phyloP scores from a whole-genome alignment of 805 yeast genomes.

The Cephaloascus fragrans region DNA sequence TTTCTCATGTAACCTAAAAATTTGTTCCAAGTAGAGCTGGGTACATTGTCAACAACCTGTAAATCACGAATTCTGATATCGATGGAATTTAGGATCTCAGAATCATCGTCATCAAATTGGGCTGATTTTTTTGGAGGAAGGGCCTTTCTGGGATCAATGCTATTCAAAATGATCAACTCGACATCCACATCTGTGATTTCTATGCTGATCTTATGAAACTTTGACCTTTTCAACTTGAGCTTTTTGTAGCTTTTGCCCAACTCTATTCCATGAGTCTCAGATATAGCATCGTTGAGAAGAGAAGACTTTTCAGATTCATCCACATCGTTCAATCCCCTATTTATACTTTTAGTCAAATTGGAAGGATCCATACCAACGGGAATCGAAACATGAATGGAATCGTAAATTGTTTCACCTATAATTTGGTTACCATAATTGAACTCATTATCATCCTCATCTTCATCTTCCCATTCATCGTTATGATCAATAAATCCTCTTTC shows the following conservation, averaged over 20 bases:
- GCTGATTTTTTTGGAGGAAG: constrained; percentile 12
- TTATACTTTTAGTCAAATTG: constrained; percentile 41
- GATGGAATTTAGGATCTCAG: constrained; percentile 39
- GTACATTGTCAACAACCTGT: constrained; percentile 65
- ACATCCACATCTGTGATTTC: constrained; percentile 46
- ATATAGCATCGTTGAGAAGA: neutral
- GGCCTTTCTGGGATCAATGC: constrained; percentile 34
- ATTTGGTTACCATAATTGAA: constrained; percentile 10
- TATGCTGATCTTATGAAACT: constrained; percentile 44
- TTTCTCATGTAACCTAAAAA: constrained; percentile 62
- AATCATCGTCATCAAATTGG: constrained; percentile 7
- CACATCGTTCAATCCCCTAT: constrained; percentile 25
- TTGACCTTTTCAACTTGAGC: constrained; percentile 57
- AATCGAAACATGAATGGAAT: constrained; percentile 66
- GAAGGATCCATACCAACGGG: constrained; percentile 38
- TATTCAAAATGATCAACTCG: constrained; percentile 32
- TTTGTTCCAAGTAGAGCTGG: constrained; percentile 87
- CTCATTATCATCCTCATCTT: constrained; percentile 5
- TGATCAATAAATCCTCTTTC: constrained; percentile 1
- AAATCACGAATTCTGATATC: constrained; percentile 42
- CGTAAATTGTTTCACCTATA: constrained; percentile 59
- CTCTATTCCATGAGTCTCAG: constrained; percentile 5
- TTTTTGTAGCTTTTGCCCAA: constrained; percentile 19
- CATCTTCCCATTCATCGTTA: neutral
- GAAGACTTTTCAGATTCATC: neutral